Percentiles rank a stretch among this genome's conserved stretches.
These are phyloP conservation scores for Narthecium ossifragum DNA, from an alignment of 106 monocot genomes.

Conservation along the genomic window DNA sequence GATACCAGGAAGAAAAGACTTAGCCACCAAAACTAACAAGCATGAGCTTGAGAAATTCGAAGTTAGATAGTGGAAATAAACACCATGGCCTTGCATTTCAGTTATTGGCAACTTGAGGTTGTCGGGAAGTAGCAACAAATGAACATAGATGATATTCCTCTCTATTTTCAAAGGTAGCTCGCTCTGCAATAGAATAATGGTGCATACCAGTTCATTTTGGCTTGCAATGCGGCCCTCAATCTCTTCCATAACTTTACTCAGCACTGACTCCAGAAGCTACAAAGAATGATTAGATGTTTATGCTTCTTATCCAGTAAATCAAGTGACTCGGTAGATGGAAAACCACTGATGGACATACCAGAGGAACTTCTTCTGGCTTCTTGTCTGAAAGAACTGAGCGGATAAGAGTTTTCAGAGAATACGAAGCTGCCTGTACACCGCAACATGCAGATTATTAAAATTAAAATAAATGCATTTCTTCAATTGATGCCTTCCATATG, in stretches of 20 bases:
- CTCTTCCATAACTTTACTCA: slow-evolving; percentile 79
- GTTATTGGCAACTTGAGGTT: too few species aligned
- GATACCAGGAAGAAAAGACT: too few species aligned
- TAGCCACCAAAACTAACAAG: too few species aligned
- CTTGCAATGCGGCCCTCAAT: slow-evolving; percentile 52
- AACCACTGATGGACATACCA: slow-evolving; percentile 29
- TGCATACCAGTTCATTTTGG: slow-evolving; percentile 68
- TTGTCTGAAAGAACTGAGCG: slow-evolving; percentile 59
- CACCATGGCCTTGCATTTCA: too few species aligned
- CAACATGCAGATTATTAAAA: background rate
- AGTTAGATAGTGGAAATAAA: too few species aligned
- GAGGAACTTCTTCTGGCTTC: slow-evolving; percentile 87
- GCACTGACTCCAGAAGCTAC: slow-evolving; percentile 76
- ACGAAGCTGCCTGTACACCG: slow-evolving; percentile 37
- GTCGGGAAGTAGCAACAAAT: too few species aligned
- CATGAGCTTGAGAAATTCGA: too few species aligned
- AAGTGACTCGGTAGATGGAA: background rate
- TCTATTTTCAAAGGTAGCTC: too few species aligned
- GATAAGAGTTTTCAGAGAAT: slow-evolving; percentile 65
- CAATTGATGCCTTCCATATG: background rate
- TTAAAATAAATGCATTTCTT: background rate
- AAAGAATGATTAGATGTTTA: slow-evolving; percentile 3
- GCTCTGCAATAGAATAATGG: background rate
- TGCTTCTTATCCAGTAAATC: background rate
- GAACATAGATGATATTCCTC: too few species aligned